phyloP scores from a whole-genome alignment of 2,329 filamentous ascomycete species.

The Fonsecaea nubica region DNA sequence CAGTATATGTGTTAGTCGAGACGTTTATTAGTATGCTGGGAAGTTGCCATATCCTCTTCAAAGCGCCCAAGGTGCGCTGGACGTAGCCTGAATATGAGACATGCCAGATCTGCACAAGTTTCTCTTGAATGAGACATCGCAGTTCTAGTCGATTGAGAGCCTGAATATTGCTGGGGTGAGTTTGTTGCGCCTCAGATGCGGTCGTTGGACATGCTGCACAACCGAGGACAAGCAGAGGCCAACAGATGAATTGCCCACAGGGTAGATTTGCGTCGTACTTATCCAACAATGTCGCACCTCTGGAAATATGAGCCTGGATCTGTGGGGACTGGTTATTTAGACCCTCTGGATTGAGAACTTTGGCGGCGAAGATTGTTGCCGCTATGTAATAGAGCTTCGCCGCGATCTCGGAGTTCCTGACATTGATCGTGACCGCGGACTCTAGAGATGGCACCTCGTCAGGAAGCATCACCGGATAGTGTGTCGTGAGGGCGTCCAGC shows the following conservation, averaged over 20 bases:
- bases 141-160: slow-evolving; percentile 12
- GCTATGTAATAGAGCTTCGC: slow-evolving; percentile 33
- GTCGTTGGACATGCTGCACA: slow-evolving; percentile 30
- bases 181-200: slow-evolving; percentile 1
- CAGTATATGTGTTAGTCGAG: not conserved
- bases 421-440: not conserved
- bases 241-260: slow-evolving; percentile 35
- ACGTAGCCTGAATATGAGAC: slow-evolving; percentile 35
- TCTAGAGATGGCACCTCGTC: not conserved
- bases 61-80: slow-evolving; percentile 23
- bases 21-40: slow-evolving; percentile 17
- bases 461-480: slow-evolving; percentile 11
- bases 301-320: slow-evolving; percentile 18
- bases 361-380: slow-evolving; percentile 27
- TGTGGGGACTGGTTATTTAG: slow-evolving; percentile 19
- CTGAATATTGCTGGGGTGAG: not conserved
- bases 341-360: slow-evolving; percentile 26
- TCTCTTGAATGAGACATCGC: slow-evolving; percentile 25
- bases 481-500: slow-evolving; percentile 21
- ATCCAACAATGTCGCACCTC: slow-evolving; percentile 20
- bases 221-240: slow-evolving; percentile 33
- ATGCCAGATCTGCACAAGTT: slow-evolving; percentile 33
- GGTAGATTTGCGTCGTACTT: slow-evolving; percentile 24
- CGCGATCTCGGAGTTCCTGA: slow-evolving; percentile 26
- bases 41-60: slow-evolving; percentile 32